phyloP scores from a whole-genome alignment of 192 early-diverging fungal genomes.

The Thamnidium elegans region DNA sequence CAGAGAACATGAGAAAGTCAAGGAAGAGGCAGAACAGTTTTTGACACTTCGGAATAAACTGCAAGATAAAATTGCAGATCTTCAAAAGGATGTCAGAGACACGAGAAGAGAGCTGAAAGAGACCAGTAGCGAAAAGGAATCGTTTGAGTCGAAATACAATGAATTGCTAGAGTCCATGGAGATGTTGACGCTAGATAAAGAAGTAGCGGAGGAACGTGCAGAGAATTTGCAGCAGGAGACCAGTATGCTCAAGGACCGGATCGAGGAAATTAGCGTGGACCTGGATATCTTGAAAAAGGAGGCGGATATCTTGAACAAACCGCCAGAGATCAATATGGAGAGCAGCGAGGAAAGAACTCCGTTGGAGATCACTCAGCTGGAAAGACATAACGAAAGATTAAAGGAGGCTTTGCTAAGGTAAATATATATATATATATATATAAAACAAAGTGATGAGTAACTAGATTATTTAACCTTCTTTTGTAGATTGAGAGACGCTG shows the following conservation, averaged over 20 bases:
- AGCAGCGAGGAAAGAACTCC: slow-evolving; percentile 38
- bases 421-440: too few species aligned
- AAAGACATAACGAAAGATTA: slow-evolving; percentile 81
- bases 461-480: too few species aligned
- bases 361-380: slow-evolving; percentile 63
- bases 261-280: slow-evolving; percentile 71
- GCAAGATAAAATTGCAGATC: slow-evolving; percentile 61
- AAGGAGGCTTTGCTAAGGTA: slow-evolving; percentile 82
- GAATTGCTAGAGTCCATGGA: slow-evolving; percentile 79
- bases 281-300: slow-evolving; percentile 66
- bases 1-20: slow-evolving; percentile 66
- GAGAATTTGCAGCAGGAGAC: slow-evolving; percentile 74
- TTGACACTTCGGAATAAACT: slow-evolving; percentile 61
- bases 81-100: slow-evolving; percentile 71
- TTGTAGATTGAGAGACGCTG: slow-evolving; percentile 70
- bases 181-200: slow-evolving; percentile 83
- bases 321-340: slow-evolving; percentile 22
- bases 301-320: slow-evolving; percentile 29
- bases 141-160: slow-evolving; percentile 61
- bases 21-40: slow-evolving; percentile 70
- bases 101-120: slow-evolving; percentile 56
- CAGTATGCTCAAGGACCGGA: slow-evolving; percentile 66
- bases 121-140: slow-evolving; percentile 55
- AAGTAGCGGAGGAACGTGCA: slow-evolving; percentile 84
- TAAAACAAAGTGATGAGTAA: too few species aligned